Evolutionary conservation across 169 alveolate species (phyloP).

Genomic region (Amoebophrya sp.): DNA sequence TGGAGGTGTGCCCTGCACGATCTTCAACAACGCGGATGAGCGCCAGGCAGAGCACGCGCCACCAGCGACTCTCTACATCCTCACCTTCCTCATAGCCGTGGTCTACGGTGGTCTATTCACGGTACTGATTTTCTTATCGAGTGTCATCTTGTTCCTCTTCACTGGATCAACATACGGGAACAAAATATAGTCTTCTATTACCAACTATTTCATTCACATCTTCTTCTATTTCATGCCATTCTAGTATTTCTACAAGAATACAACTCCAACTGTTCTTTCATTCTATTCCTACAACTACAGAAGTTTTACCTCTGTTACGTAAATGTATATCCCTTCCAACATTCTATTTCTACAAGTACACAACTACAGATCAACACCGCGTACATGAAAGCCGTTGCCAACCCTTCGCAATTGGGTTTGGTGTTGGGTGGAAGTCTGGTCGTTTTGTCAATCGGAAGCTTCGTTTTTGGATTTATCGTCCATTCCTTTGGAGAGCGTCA

Average conservation of each 20-base stretch:
- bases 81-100: neutral
- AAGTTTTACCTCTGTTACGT: no score
- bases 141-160: no score
- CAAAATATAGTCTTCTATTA: no score
- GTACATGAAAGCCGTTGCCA: neutral
- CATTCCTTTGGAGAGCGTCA: neutral
- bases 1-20: neutral
- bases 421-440: neutral
- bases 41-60: no score
- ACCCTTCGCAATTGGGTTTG: neutral
- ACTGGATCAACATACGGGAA: no score
- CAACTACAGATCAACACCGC: conserved; percentile 2
- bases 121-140: neutral
- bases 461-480: neutral
- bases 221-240: no score
- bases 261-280: no score
- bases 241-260: no score
- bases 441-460: neutral
- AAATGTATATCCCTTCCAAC: no score
- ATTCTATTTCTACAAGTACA: no score
- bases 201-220: neutral
- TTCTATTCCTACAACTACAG: no score
- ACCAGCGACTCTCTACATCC: neutral
- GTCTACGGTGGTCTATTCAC: neutral
- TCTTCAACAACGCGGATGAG: neutral